Conservation (phyloP, 108 stramenopile genomes). For the Bacterosira constricta region DNA sequence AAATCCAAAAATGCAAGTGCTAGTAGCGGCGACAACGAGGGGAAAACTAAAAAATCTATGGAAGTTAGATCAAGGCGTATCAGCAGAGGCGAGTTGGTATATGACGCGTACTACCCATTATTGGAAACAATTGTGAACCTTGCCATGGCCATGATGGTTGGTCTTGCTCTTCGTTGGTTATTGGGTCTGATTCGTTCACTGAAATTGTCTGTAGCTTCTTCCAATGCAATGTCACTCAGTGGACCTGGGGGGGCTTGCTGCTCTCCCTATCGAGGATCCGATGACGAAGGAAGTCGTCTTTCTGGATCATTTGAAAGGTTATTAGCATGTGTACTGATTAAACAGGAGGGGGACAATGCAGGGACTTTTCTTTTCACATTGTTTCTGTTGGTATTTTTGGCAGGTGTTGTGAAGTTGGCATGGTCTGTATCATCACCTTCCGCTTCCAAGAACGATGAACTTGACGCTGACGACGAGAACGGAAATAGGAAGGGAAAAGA, state of each 20-base stretch:
- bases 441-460: not conserved
- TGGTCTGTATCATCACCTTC: constrained; percentile 13
- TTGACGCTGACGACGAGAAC: not conserved
- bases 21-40: not conserved
- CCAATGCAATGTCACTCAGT: not conserved
- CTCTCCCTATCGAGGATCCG: constrained; percentile 28
- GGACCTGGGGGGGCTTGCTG: constrained; percentile 29
- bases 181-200: constrained; percentile 37
- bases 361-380: constrained; percentile 14
- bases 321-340: constrained; percentile 44
- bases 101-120: constrained; percentile 6
- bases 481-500: not conserved
- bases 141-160: constrained; percentile 16
- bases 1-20: not conserved
- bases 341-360: constrained; percentile 39
- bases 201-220: constrained; percentile 15
- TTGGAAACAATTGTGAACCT: constrained; percentile 33
- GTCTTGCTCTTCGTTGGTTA: constrained; percentile 29
- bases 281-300: constrained; percentile 11
- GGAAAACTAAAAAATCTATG: constrained; percentile 10
- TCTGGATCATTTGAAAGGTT: constrained; percentile 37
- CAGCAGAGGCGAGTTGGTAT: constrained; percentile 19
- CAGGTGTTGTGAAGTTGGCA: constrained; percentile 8
- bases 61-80: constrained; percentile 33
- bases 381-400: constrained; percentile 11